Evolutionary conservation across 1,284 basidiomycete species (phyloP), one percentile per base, ranked within the genome.

Genomic region (Pascua sp.): DNA sequence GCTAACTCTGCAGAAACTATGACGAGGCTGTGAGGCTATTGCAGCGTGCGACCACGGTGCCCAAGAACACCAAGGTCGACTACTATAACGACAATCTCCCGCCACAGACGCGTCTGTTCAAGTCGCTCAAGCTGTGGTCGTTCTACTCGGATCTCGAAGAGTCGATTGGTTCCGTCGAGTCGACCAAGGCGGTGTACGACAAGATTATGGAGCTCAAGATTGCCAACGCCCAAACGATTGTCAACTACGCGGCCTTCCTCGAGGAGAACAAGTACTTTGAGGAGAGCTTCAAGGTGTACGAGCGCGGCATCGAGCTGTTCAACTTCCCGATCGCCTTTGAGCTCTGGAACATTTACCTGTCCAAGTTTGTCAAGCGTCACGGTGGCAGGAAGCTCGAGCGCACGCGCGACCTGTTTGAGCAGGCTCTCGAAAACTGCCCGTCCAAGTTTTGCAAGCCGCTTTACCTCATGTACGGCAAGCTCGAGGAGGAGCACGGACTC

Each of bases 191-290:
- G 0, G 91, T 94, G 0, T 98, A 98, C 72, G 95, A 98, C 81
- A 91, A 91, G 78, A 97, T 98, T 63, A 81, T 98, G 69, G 94
- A 98, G 68, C 83, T 99, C 62, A 89, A 93, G 64, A 98, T 99
- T 59, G 96, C 96, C n/a, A 98, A 97, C 70, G 94, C 96, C 8
- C 93, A 96, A 73, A 85, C 95, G 65, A 94, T 98, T 67, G 85
- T 98, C 76, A 98, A 99, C 76, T 98, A 96, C 66, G 94, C 96
- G 1, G 85, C 87, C 13, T 99, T 98, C 83, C 79, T 99, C 53
- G 95, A 98, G 75, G 94, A 98, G 72, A 93, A 97, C 79, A 85
- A 91, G 67, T 99, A 98, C 79, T 98, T 89, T 77, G 96, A 99
- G 69, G 96, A 98, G 71, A 90, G 90, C 71, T 98, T 98, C 85